Base-by-base conservation (phyloP, 345 rosid species). In the Streptanthus diversifolius region DNA sequence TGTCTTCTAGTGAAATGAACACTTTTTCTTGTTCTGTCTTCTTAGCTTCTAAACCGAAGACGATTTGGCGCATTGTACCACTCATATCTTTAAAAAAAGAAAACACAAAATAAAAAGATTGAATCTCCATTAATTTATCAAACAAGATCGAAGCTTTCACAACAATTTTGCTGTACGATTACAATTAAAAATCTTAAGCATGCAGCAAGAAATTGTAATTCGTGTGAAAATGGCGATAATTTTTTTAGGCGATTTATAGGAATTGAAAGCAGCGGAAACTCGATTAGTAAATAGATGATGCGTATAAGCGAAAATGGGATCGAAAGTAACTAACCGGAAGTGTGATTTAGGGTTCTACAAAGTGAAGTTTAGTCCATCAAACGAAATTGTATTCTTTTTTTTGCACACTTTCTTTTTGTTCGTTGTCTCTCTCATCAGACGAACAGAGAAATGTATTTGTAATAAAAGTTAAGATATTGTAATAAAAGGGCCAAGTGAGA, bases 1-100 rank as follows among this genome's bases (percentile, higher is more conserved):
- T 75, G 25, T 75, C 74, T 0, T 75, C 74, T 0, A 68, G 13
- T 22, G 69, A 68, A 17, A 60, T 53, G 8, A 75, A 60, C 18
- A 30, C 32, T 8, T 15, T 66, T 5, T 59, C 36, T 41, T 60
- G 15, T 60, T 60, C 39, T 15, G 65, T 24, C 13, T 24, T 73
- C 30, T 64, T 21, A 44, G 49, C 67, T 58, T 5, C 56, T 48
- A 59, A 60, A 58, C 37, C 70, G 7, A 53, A 72, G 3, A 72
- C 77, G 64, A 54, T 27, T 30, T 74, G 53, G 19, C 44, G 18
- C 62, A n/a, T n/a, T 14, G 69, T 47, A 66, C 19, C 52, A 66
- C 32, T 66, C 66, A 65, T 73, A 65, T 54, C 78, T 66, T 3
- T 19, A 65, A 39, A 11, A 21, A 17, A 12, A 18, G 56, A 0